phyloP scores from a whole-genome alignment of 345 rosid genomes.

The Citrus mangshanensis region DNA sequence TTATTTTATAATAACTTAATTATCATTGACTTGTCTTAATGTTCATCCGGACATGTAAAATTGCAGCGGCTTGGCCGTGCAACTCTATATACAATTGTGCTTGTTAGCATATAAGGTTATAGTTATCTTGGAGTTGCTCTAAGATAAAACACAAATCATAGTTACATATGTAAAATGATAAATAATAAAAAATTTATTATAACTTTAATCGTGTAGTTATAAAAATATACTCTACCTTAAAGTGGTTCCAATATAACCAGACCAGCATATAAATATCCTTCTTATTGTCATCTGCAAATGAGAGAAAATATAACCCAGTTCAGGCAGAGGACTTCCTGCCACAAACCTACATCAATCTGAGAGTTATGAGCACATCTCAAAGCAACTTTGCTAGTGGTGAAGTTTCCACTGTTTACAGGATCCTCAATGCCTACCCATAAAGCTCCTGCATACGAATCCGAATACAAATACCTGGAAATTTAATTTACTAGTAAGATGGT shows the following conservation, averaged over 20 bases:
- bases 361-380: constrained; percentile 23
- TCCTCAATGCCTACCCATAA: constrained; percentile 40
- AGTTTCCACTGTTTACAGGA: constrained; percentile 29
- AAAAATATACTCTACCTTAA: too few relatives aligned
- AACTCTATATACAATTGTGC: constrained; percentile 29
- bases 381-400: constrained; percentile 19
- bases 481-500: neutral
- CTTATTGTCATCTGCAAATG: constrained; percentile 25
- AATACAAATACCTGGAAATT: constrained; percentile 38
- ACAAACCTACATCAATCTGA: constrained; percentile 20
- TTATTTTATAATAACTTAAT: neutral
- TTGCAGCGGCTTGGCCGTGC: constrained; percentile 27
- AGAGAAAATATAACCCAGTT: constrained; percentile 21
- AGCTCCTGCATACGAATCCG: constrained; percentile 43
- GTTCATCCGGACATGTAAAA: constrained; percentile 17
- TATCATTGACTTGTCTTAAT: too few relatives aligned
- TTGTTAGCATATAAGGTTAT: neutral
- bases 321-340: constrained; percentile 13
- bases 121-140: rapidly evolving
- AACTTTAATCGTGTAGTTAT: too few relatives aligned
- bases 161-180: too few relatives aligned
- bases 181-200: too few relatives aligned
- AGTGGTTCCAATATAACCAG: too few relatives aligned
- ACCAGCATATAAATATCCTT: constrained; percentile 21
- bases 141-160: too few relatives aligned